Conservation (phyloP, 305 asterid genomes). For the Galium porrigens region DNA sequence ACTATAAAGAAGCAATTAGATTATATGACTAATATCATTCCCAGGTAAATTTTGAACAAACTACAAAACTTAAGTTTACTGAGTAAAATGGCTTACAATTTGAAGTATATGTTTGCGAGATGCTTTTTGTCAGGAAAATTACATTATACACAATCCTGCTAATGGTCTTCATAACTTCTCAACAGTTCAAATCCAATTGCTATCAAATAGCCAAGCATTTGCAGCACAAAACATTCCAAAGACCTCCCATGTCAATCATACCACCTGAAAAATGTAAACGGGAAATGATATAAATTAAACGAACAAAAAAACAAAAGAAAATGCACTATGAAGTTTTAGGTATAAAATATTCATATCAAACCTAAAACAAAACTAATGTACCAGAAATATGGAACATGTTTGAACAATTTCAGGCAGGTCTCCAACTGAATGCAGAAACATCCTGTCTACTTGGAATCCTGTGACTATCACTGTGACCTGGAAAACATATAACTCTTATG, state of each 20-base stretch:
- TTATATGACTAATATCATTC: neutral
- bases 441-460: conserved; percentile 50
- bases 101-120: conserved; percentile 15
- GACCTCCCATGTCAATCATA: conserved; percentile 6
- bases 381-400: conserved; percentile 17
- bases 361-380: conserved; percentile 21
- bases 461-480: conserved; percentile 37
- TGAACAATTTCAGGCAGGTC: conserved; percentile 41
- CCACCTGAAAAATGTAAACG: conserved; percentile 8
- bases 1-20: neutral
- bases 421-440: conserved; percentile 46
- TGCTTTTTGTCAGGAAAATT: conserved; percentile 20
- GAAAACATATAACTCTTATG: conserved; percentile 12
- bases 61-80: conserved; percentile 14
- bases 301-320: neutral
- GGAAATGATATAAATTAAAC: neutral
- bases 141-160: conserved; percentile 19
- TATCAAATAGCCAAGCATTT: conserved; percentile 7
- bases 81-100: conserved; percentile 20
- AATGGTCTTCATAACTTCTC: conserved; percentile 11
- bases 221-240: neutral
- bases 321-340: neutral
- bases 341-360: neutral
- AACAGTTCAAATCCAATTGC: conserved; percentile 10
- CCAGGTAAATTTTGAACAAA: conserved; percentile 8